Base-by-base conservation (phyloP, 495 filamentous ascomycete species). In the Lepidopterella palustris region DNA sequence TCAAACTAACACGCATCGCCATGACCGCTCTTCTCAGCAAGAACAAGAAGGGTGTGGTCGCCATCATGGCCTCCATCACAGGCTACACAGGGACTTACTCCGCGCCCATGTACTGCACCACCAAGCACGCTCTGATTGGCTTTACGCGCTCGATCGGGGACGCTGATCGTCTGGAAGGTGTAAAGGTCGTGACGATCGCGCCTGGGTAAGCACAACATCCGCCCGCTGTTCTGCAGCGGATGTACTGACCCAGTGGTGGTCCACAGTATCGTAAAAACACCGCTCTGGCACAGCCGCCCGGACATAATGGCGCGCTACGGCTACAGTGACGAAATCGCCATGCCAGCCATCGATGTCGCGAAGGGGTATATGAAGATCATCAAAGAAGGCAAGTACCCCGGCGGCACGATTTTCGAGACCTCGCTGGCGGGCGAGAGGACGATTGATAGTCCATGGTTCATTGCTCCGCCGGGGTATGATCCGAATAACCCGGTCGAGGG, bases 1-100 rank as follows among this genome's bases (percentile, higher is more conserved):
- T 74, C 11, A 70, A 73, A 50, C 52, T 72, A 5, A 70, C 71
- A 11, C 58, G 72, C 10, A 69, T 75, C n/a, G 72, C 72, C 15
- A 67, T 75, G 27, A 60, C 69, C 3, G 60, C 70, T 13, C 57
- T 70, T 15, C 56, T 71, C 13, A 26, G 54, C 0, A 59, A 56
- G 10, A 54, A 68, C 26, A 72, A 71, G 56, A 63, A 64, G 53
- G 65, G 72, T n/a, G 67, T 73, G 0, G 57, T 70, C 0, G 32
- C 67, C 35, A 56, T 68, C 20, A 54, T 67, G 2, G 57, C 72
- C 4, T 65, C 59, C 28, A 35, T 68, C 1, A 66, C 68, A 5
- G 72, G 72, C 5, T 51, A 68, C n/a, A 58, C 31, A 5, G 64
- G 61, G 0, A 20, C 5, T 1, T 65, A 69, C 40, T 52, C 32